Evolutionary conservation across 2,329 filamentous ascomycete genomes (phyloP).

Genomic region (Pestalotiopsis sp.): DNA sequence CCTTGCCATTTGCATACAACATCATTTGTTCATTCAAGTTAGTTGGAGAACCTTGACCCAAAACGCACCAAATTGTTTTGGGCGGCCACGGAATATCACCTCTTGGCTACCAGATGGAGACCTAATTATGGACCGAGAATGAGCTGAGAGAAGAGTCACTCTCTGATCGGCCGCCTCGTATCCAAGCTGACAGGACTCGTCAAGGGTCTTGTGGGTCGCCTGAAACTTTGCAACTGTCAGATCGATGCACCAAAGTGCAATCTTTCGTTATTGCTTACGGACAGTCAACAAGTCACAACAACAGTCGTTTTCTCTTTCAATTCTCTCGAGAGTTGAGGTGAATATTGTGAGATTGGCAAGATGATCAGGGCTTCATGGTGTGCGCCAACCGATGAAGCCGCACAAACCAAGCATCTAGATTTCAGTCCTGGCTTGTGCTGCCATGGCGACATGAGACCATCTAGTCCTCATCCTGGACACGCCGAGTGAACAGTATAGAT

Average conservation of each 20-base stretch:
- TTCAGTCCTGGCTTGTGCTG: neutral
- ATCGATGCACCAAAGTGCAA: neutral
- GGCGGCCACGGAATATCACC: neutral
- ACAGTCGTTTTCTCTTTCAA: neutral
- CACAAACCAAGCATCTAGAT: neutral
- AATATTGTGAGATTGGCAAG: neutral
- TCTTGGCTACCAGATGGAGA: neutral
- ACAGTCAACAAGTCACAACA: neutral
- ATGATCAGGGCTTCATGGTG: neutral
- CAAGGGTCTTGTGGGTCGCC: neutral
- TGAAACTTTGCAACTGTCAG: neutral
- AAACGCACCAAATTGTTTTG: neutral
- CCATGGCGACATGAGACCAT: neutral
- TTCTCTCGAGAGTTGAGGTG: neutral
- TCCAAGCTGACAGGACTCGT: neutral
- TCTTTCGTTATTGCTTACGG: neutral
- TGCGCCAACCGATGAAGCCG: neutral
- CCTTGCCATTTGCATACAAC: neutral
- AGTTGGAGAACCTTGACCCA: neutral
- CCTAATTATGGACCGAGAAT: neutral
- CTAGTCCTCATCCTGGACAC: neutral
- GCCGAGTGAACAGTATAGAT: neutral
- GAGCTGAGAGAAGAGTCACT: neutral
- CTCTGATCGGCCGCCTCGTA: neutral
- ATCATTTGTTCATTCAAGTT: neutral